phyloP scores from a whole-genome alignment of 2,329 filamentous ascomycete genomes.

The Claviceps paspali region DNA sequence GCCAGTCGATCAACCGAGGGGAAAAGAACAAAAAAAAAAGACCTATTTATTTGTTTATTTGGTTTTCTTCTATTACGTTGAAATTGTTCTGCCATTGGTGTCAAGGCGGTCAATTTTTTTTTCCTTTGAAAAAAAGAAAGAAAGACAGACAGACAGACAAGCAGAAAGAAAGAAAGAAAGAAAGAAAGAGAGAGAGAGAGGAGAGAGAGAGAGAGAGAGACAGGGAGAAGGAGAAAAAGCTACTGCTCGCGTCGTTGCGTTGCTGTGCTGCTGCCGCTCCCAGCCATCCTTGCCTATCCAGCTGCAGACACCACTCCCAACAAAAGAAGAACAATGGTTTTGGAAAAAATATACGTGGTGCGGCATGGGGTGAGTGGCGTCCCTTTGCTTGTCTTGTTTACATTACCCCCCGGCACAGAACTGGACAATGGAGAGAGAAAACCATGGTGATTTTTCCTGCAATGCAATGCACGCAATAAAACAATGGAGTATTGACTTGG shows the following conservation, averaged over 20 bases:
- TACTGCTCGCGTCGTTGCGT: not conserved
- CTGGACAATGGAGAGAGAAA: constrained; percentile 4
- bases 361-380: constrained; percentile 53
- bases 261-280: not conserved
- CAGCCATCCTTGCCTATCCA: not conserved
- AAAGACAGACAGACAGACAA: too few species aligned
- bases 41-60: too few species aligned
- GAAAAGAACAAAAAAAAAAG: too few species aligned
- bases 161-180: too few species aligned
- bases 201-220: too few species aligned
- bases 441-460: constrained; percentile 4
- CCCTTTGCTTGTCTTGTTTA: not conserved
- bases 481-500: not conserved
- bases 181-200: too few species aligned
- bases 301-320: not conserved
- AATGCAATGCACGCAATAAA: not conserved
- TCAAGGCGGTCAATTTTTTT: too few species aligned
- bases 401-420: not conserved
- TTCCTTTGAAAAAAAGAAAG: not conserved
- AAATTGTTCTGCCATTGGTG: too few species aligned
- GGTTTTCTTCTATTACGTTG: too few species aligned
- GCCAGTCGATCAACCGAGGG: too few species aligned
- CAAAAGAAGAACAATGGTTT: constrained; percentile 31
- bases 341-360: constrained; percentile 58
- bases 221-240: too few species aligned